phyloP scores from a whole-genome alignment of 2,329 filamentous ascomycete genomes.

The Fusarium sacchari region DNA sequence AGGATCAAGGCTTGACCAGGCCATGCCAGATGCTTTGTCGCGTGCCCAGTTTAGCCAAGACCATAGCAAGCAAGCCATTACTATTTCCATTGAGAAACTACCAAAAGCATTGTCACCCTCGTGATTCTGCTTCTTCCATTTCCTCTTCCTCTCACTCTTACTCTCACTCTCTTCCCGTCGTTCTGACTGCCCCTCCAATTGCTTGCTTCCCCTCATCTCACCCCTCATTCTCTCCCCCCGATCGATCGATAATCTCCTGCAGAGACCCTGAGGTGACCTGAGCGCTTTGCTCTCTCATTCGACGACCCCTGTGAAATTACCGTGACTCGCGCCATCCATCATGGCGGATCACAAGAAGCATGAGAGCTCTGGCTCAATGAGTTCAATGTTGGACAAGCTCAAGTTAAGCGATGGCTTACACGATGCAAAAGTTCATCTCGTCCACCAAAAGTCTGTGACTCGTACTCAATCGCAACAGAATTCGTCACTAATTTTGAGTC shows the following conservation, averaged over 20 bases:
- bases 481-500: background rate
- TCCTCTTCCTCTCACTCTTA: background rate
- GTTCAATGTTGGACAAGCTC: conserved; percentile 57
- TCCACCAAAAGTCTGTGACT: conserved; percentile 64
- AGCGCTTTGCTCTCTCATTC: conserved; percentile 3
- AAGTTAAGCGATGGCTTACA: conserved; percentile 64
- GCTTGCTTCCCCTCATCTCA: conserved; percentile 16
- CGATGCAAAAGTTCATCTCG: conserved; percentile 66
- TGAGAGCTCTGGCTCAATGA: conserved; percentile 11
- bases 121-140: background rate
- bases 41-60: conserved; percentile 32
- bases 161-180: background rate
- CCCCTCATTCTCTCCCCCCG: background rate
- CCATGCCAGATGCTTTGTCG: conserved; percentile 14
- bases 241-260: conserved; percentile 7
- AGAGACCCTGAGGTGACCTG: background rate
- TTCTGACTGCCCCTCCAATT: conserved; percentile 18
- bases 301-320: conserved; percentile 1
- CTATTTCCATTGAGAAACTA: background rate
- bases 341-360: conserved; percentile 43
- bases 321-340: conserved; percentile 39
- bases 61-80: background rate
- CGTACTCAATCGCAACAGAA: conserved; percentile 22
- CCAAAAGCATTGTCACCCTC: conserved; percentile 15
- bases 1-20: background rate